phyloP scores from a whole-genome alignment of 768 basidiomycete genomes.

The Xanthoconium stramineum region DNA sequence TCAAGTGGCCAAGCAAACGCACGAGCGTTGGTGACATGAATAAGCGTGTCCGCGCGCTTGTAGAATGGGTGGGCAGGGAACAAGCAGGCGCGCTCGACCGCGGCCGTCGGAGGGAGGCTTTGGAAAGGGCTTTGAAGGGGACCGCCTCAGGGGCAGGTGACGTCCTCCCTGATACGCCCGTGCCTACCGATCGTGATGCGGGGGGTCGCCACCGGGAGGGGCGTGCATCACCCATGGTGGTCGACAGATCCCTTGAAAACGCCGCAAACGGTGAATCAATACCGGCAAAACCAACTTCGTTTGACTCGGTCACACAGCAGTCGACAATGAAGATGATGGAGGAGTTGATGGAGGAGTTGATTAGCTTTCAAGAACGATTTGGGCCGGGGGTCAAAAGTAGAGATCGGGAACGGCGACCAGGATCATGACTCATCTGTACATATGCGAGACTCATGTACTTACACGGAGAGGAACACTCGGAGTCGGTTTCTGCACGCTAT shows the following conservation, averaged over 20 bases:
- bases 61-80: constrained; percentile 93
- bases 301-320: constrained; percentile 17
- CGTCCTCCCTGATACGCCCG: constrained; percentile 4
- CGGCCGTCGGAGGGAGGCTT: constrained; percentile 60
- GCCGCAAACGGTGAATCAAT: constrained; percentile 9
- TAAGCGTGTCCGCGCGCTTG: constrained; percentile 84
- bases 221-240: constrained; percentile 32
- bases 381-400: constrained; percentile 54
- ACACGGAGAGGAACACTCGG: background rate
- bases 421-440: constrained; percentile 24
- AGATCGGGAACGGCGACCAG: constrained; percentile 51
- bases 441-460: background rate
- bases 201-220: constrained; percentile 10
- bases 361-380: constrained; percentile 84
- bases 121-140: constrained; percentile 50
- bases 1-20: constrained; percentile 91
- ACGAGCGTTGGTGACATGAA: constrained; percentile 98
- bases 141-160: constrained; percentile 7
- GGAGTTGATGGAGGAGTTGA: constrained; percentile 86
- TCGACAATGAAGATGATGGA: constrained; percentile 84
- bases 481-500: constrained; percentile 15
- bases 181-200: constrained; percentile 15
- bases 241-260: constrained; percentile 25
- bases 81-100: constrained; percentile 76
- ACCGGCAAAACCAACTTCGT: constrained; percentile 3